Evolutionary conservation across 1,284 basidiomycete species (phyloP), one percentile per base, ranked within the genome.

Genomic region (Dichomitus squalens): DNA sequence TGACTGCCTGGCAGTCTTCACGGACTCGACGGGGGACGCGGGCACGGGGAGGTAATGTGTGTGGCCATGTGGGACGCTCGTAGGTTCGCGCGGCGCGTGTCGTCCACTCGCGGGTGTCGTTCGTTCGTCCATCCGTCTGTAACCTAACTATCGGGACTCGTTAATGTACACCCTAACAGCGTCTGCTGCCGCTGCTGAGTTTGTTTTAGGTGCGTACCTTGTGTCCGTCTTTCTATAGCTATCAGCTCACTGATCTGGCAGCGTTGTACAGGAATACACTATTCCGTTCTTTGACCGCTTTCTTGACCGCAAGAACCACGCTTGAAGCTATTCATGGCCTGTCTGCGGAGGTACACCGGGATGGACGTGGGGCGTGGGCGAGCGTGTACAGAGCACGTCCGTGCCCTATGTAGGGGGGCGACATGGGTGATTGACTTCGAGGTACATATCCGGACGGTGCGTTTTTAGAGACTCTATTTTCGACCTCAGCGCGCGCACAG

Each of bases 151-250:
- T 9, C 33, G 52, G 44, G 43, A 36, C 25, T 44, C 21, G 47
- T 58, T 61, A 58, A 55, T 58, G 53, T 58, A 55, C 50, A 35
- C 47, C 34, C 33, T 21, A 44, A 40, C 52, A 58, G 59, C 53
- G 49, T 31, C 33, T 55, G 41, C 27, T 33, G 18, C 41, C 18
- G 41, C 53, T 18, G 18, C 33, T 18, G 52, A 53, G 52, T 35
- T 54, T 54, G 27, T n/a, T 7, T 20, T 18, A 47, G 44, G 33
- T 46, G 29, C 34, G 31, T 41, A 9, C 31, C 31, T 48, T n/a
- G 20, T 38, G 21, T 29, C 9, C 29, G 7, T 27, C 6, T 11
- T 36, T n/a, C 25, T 8, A 8, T 44, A 41, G n/a, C n/a, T 41
- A 23, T 41, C 9, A 12, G 40, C 11, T 9, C n/a, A n/a, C n/a